Base-by-base conservation (phyloP, 2,329 filamentous ascomycete genomes). In the Drechslerella stenobrocha region DNA sequence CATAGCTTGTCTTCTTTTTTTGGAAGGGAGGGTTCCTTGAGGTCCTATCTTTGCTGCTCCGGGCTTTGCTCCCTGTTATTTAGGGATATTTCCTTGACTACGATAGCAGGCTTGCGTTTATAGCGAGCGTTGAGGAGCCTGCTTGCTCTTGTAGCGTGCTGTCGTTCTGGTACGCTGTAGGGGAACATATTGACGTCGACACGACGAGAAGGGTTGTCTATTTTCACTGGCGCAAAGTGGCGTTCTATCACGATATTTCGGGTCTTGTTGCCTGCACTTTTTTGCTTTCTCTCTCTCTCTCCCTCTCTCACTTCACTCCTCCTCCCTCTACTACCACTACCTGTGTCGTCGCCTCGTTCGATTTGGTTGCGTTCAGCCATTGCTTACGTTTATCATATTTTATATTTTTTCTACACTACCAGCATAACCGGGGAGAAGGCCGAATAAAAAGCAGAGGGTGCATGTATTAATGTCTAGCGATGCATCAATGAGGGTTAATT, bases 391-490 rank as follows among this genome's bases (percentile, higher is more conserved):
- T 22, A 37, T 26, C 22, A 15, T 52, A 9, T 23, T 56, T 37
- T 40, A 20, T 11, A 18, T 52, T 46, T 24, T 45, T 32, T 42
- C 40, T 44, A 26, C 48, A 47, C 53, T 11, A 18, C 51, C 45
- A 30, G 24, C 7, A 20, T 47, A 28, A 28, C 26, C 26, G 35
- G 52, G 13, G 34, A 18, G 8, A 23, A 20, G 3, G 51, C n/a
- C 37, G 51, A 52, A 45, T 18, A 40, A 46, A 34, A 45, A 15
- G 26, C 37, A 15, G 37, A 58, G 60, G 46, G 58, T 65, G 37
- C 57, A 57, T 57, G 60, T 47, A 65, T 65, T 65, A 57, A 65
- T 65, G 52, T 65, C 52, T 58, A 65, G 32, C 52, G 59, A 56
- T 42, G 30, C 6, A 32, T 32, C n/a, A n/a, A n/a, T 30, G 28